A percentile compares a stretch with the other conserved stretches of the same genome.
phyloP scores from a whole-genome alignment of 768 basidiomycete species.

The Lactarius pseudohatsudake region DNA sequence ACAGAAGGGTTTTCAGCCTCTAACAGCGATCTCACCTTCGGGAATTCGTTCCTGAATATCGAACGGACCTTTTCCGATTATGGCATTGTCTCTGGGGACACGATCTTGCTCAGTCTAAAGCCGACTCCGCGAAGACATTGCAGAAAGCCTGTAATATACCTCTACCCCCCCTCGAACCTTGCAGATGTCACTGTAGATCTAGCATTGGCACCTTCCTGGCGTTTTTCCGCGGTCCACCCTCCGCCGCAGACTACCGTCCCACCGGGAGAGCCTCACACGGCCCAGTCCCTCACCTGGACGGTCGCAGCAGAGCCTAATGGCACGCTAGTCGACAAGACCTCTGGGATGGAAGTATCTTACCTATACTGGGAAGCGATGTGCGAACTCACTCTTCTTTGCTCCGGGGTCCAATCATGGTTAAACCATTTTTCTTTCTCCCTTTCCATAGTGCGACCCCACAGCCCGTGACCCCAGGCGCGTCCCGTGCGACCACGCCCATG shows the following conservation, averaged over 20 bases:
- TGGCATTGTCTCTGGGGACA: conserved; percentile 1
- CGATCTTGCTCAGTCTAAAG: background rate
- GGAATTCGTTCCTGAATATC: background rate
- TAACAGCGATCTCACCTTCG: background rate
- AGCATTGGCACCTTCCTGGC: conserved; percentile 4
- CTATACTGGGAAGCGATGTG: conserved; percentile 25
- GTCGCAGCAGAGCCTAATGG: conserved; percentile 18
- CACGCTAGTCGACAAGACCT: conserved; percentile 15
- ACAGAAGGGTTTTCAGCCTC: background rate
- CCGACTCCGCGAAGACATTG: background rate
- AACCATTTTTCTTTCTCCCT: background rate
- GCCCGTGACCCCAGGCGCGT: background rate
- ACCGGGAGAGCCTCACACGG: background rate
- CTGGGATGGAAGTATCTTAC: conserved; percentile 18
- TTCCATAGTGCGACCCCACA: conserved; percentile 11
- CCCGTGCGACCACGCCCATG: conserved; percentile 9
- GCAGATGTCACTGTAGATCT: conserved; percentile 16
- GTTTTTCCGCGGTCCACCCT: conserved; percentile 20
- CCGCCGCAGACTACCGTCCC: background rate
- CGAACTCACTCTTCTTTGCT: background rate
- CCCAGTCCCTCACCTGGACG: conserved; percentile 13
- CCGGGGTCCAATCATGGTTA: background rate
- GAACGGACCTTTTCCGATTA: background rate
- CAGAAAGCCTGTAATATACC: conserved; percentile 23
- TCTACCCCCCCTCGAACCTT: conserved; percentile 13